Evolutionary conservation across 2,329 filamentous ascomycete species (phyloP).

Genomic region (Colletotrichum tofieldiae): DNA sequence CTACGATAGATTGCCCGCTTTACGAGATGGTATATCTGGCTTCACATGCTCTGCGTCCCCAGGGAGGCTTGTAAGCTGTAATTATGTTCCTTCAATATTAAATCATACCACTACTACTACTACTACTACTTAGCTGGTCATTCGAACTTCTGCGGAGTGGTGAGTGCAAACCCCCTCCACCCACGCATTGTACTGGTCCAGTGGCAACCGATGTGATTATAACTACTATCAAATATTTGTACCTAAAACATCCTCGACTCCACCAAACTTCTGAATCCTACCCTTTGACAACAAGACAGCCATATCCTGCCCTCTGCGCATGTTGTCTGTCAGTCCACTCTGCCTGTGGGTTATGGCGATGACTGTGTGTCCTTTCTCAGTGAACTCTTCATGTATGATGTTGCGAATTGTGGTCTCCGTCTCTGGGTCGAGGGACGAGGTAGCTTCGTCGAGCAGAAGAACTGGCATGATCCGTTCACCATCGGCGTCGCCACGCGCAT

Average conservation of each 20-base stretch:
- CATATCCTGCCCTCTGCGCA: background rate
- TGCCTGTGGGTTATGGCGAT: background rate
- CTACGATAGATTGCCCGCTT: too few species aligned
- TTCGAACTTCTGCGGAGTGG: too few species aligned
- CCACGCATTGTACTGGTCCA: too few species aligned
- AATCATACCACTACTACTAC: too few species aligned
- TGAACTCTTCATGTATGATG: conserved; percentile 1
- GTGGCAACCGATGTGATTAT: too few species aligned
- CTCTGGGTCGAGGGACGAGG: conserved; percentile 71
- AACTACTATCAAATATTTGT: background rate
- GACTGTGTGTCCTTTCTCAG: background rate
- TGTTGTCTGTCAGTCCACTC: background rate
- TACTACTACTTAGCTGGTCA: too few species aligned
- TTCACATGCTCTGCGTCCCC: too few species aligned
- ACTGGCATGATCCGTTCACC: conserved; percentile 50
- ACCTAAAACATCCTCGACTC: background rate
- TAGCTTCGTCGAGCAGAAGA: conserved; percentile 74
- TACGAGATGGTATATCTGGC: too few species aligned
- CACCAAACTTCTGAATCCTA: background rate
- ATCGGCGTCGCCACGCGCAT: background rate
- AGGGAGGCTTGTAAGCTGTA: too few species aligned
- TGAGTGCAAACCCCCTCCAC: too few species aligned
- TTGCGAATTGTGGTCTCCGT: conserved; percentile 57
- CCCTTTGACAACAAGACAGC: conserved; percentile 1
- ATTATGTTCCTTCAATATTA: too few species aligned